Base-by-base conservation (phyloP, 1,284 basidiomycete genomes). In the Melampsora larici-populina region DNA sequence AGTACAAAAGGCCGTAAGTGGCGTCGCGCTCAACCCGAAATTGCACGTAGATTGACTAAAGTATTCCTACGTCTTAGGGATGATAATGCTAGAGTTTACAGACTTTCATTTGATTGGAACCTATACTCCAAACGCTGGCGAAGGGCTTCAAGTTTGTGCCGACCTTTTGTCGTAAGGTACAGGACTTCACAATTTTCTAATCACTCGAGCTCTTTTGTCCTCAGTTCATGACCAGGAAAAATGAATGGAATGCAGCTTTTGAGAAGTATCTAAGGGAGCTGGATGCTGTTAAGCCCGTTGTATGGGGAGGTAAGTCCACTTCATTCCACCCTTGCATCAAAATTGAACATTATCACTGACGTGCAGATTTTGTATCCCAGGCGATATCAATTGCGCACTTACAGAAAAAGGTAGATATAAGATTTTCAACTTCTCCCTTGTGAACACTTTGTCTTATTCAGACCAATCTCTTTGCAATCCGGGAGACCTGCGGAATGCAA, bases 1-100 rank as follows among this genome's bases (percentile, higher is more conserved):
- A 73, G 79, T 5, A 80, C 64, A 0, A 51, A 46, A 36, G 76
- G 69, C 11, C 72, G 80, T 79, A 67, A 74, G 72, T 51, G 29
- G 8, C 48, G 31, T 46, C 26, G 2, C n/a, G n/a, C 51, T 26
- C 24, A 26, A 55, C 51, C 51, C 18, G 7, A 21, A 17, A 55
- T 55, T 26, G 18, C 15, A 2, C 66, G n/a, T 1, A 26, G 24
- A 36, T 33, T 46, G 36, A 17, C 51, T 55, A 21, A 21, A 21
- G 51, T 26, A 15, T 8, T 21, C 7, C 18, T 55, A 17, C 18
- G 43, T 24, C 31, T 55, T 29, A 81, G 80, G 80, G 1, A 68
- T 76, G 33, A 40, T 76, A 48, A 76, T 33, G 26, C 66, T 76
- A n/a, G 74, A 76, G 65, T 76, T 76, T 26, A 55, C 49, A 21